Conservation (phyloP, 352 stramenopile genomes). For the Detonula confervacea region DNA sequence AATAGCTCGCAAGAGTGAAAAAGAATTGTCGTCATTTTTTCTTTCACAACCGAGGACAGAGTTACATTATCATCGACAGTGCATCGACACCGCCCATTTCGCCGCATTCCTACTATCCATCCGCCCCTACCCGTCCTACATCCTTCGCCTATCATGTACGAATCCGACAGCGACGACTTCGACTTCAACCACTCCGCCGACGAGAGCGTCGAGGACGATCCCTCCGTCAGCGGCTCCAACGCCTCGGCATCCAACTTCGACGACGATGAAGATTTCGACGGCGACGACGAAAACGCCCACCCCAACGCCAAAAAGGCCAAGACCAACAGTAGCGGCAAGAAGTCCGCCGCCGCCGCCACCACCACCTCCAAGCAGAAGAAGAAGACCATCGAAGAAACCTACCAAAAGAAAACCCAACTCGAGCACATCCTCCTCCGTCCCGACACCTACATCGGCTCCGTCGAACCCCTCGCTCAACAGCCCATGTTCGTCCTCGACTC, state of each 20-base stretch:
- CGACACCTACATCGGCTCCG: constrained; percentile 98
- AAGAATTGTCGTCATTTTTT: too few relatives aligned
- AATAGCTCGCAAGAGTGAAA: too few relatives aligned
- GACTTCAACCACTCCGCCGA: neutral
- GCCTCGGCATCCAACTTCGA: neutral
- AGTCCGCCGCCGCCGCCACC: constrained; percentile 9
- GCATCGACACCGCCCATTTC: neutral
- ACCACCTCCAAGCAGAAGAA: constrained; percentile 1
- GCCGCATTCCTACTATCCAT: neutral
- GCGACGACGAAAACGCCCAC: constrained; percentile 7
- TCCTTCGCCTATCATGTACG: constrained; percentile 39
- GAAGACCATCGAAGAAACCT: constrained; percentile 88
- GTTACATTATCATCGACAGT: neutral
- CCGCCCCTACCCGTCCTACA: neutral
- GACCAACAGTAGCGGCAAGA: neutral
- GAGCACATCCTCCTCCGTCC: constrained; percentile 99
- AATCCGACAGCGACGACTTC: constrained; percentile 32
- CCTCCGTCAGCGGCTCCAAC: neutral
- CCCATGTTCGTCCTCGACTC: constrained; percentile 96
- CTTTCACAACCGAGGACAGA: too few relatives aligned
- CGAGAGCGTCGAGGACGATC: neutral
- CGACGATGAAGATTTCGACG: constrained; percentile 3
- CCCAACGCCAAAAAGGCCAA: constrained; percentile 10
- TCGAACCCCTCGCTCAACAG: constrained; percentile 93
- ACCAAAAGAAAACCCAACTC: constrained; percentile 98